Conservation (phyloP, 495 filamentous ascomycete species). For the Aspergillus nanangensis region DNA sequence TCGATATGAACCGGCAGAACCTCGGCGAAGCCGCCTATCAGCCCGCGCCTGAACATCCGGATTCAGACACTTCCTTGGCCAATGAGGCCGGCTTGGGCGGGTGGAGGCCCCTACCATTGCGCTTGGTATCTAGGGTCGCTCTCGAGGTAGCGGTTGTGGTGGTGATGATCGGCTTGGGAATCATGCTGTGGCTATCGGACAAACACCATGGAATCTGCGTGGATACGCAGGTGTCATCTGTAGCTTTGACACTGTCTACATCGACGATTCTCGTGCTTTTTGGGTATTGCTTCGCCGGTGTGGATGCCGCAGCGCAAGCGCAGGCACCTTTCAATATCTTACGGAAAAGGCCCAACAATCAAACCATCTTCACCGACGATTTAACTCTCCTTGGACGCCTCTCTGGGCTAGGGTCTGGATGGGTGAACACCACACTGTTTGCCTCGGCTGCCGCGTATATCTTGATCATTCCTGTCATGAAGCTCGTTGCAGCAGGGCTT, state of each 20-base stretch:
- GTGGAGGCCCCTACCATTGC: constrained; percentile 1
- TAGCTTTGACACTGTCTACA: constrained; percentile 1
- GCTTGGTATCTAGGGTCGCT: neutral
- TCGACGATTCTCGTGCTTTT: constrained; percentile 1
- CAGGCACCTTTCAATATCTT: constrained; percentile 2
- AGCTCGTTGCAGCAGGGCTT: constrained; percentile 1
- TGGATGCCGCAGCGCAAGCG: neutral
- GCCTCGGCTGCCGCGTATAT: constrained; percentile 2
- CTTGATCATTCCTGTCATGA: constrained; percentile 1
- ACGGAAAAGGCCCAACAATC: neutral
- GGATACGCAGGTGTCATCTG: constrained; percentile 1
- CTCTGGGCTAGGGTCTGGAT: neutral
- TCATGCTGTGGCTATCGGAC: constrained; percentile 2
- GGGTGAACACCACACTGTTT: neutral
- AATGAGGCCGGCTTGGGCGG: neutral
- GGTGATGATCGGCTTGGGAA: constrained; percentile 2
- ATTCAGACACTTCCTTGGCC: neutral
- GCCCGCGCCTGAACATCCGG: neutral
- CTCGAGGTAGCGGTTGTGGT: neutral
- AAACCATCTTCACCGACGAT: neutral
- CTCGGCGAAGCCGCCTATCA: neutral
- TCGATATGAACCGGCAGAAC: neutral
- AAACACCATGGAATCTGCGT: neutral
- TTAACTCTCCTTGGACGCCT: neutral
- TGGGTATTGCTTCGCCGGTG: constrained; percentile 1